Evolutionary conservation across 352 stramenopile genomes (phyloP).

Genomic region (Pythium pyrilobum): DNA sequence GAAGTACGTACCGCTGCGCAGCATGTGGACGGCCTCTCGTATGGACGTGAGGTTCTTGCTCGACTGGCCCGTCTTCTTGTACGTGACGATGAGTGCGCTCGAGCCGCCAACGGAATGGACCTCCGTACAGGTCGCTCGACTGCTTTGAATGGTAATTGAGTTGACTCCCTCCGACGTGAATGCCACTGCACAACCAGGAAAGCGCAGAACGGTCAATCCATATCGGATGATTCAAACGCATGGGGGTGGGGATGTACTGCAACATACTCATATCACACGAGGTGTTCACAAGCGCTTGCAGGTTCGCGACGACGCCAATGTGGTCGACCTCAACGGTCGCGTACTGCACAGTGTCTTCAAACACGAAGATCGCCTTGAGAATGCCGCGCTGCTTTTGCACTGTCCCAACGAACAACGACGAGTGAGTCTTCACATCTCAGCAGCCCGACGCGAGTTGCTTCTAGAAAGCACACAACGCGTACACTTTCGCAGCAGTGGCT

Average conservation of each 20-base stretch:
- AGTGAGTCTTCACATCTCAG: background rate
- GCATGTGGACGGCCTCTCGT: slow-evolving; percentile 72
- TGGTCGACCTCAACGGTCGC: slow-evolving; percentile 86
- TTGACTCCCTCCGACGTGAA: slow-evolving; percentile 74
- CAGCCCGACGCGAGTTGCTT: no score
- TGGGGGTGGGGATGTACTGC: background rate
- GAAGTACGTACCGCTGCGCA: slow-evolving; percentile 57
- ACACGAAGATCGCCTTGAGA: slow-evolving; percentile 86
- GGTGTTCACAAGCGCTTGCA: slow-evolving; percentile 83
- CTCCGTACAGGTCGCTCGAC: slow-evolving; percentile 80
- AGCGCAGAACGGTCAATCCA: background rate
- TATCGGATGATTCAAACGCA: background rate
- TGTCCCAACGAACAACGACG: slow-evolving; percentile 15
- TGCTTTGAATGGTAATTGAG: slow-evolving; percentile 86
- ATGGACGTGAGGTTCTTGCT: slow-evolving; percentile 70
- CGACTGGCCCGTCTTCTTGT: slow-evolving; percentile 72
- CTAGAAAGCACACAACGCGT: no score
- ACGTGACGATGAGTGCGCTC: slow-evolving; percentile 81
- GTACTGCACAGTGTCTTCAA: slow-evolving; percentile 73
- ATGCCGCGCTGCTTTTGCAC: slow-evolving; percentile 88
- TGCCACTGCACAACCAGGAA: slow-evolving; percentile 46
- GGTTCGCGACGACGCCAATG: slow-evolving; percentile 87
- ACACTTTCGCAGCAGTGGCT: slow-evolving; percentile 82
- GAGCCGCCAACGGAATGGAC: slow-evolving; percentile 77
- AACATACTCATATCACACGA: slow-evolving; percentile 82